A percentile compares a stretch with the other conserved stretches of the same genome.
These are phyloP conservation scores for Candida fluviatilis DNA, from an alignment of 805 yeast genomes.

Conservation along the genomic window DNA sequence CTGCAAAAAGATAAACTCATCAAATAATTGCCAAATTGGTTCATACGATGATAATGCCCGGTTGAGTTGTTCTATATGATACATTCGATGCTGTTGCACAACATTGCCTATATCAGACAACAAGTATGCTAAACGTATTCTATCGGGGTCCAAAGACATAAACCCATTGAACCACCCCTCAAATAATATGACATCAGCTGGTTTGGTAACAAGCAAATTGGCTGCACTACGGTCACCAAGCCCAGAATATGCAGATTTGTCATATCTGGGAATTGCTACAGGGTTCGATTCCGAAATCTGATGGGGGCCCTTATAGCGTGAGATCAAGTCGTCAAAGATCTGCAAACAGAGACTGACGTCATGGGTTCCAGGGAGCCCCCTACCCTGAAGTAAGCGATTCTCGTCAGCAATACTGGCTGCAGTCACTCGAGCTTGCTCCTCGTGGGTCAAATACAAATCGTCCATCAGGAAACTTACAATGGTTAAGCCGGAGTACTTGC, in stretches of 20 bases:
- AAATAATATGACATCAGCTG: constrained; percentile 63
- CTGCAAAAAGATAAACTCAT: constrained; percentile 56
- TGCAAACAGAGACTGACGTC: constrained; percentile 49
- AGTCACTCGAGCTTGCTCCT: constrained; percentile 51
- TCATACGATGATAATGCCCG: constrained; percentile 46
- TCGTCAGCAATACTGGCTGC: constrained; percentile 21
- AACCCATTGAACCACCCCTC: constrained; percentile 98
- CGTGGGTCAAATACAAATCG: constrained; percentile 73
- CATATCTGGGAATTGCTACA: constrained; percentile 59
- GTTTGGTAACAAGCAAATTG: constrained; percentile 17
- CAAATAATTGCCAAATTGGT: constrained; percentile 55
- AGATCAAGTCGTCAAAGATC: constrained; percentile 31
- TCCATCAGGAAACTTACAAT: constrained; percentile 68
- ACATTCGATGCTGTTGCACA: constrained; percentile 18
- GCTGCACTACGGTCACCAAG: constrained; percentile 67
- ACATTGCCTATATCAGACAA: constrained; percentile 14
- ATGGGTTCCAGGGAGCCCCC: constrained; percentile 96
- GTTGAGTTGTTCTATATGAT: constrained; percentile 45
- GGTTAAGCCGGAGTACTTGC: constrained; percentile 30
- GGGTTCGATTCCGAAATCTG: constrained; percentile 8
- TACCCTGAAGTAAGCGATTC: constrained; percentile 61
- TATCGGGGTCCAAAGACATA: constrained; percentile 21
- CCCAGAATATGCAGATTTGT: constrained; percentile 68
- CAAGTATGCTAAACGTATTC: constrained; percentile 17
- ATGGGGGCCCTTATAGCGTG: constrained; percentile 3